These are phyloP conservation scores for Phialocephala sp. DNA, from an alignment of 2,329 filamentous ascomycete species.

Conservation along the genomic window DNA sequence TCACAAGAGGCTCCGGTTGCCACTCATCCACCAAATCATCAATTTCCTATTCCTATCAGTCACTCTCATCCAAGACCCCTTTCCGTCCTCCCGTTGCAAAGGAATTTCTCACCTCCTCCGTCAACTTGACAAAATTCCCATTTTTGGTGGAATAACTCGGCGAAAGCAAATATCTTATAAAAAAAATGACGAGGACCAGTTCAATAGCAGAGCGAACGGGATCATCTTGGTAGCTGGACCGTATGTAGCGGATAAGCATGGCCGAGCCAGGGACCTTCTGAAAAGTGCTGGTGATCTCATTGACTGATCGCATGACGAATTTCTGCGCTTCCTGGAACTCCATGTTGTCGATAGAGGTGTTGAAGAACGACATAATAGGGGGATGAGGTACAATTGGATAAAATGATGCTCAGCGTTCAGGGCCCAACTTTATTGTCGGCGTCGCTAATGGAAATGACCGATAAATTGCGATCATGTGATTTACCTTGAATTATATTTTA, in stretches of 20 bases:
- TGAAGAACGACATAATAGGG: conserved; percentile 28
- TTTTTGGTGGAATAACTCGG: conserved; percentile 92
- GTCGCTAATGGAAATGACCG: conserved; percentile 10
- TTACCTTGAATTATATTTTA: background rate
- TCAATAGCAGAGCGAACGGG: conserved; percentile 93
- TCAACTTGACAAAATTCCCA: conserved; percentile 85
- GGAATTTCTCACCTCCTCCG: conserved; percentile 67
- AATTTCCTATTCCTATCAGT: conserved; percentile 67
- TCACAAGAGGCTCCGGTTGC: conserved; percentile 90
- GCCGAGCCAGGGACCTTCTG: conserved; percentile 93
- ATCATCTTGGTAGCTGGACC: conserved; percentile 97
- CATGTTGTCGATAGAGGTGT: conserved; percentile 51
- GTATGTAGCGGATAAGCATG: conserved; percentile 93
- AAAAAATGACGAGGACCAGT: conserved; percentile 91
- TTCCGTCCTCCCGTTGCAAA: background rate
- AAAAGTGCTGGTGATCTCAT: conserved; percentile 67
- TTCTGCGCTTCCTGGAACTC: conserved; percentile 67
- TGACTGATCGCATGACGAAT: conserved; percentile 57
- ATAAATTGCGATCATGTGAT: conserved; percentile 7
- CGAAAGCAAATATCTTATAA: conserved; percentile 88
- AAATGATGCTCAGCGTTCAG: background rate
- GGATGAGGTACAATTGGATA: background rate
- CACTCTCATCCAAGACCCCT: conserved; percentile 18
- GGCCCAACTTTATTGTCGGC: conserved; percentile 13
- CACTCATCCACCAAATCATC: conserved; percentile 97